A percentile compares a stretch with the other conserved stretches of the same genome.
phyloP scores from a whole-genome alignment of 805 yeast genomes.

The Wickerhamomyces hampshirensis region DNA sequence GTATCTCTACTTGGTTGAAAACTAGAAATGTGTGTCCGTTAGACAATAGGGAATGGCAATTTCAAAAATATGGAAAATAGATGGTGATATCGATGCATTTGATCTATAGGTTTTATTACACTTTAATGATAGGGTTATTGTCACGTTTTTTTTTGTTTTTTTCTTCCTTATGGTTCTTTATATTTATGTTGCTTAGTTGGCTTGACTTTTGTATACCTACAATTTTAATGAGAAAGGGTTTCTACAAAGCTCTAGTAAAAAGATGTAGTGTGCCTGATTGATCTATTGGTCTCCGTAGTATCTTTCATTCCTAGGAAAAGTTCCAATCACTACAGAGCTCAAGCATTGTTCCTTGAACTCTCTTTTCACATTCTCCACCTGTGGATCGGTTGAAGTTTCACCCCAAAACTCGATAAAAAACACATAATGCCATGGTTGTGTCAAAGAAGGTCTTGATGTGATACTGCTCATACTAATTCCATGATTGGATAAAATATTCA shows the following conservation, averaged over 20 bases:
- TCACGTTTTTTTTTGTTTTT: background rate
- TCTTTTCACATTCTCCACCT: slow-evolving; percentile 31
- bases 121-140: background rate
- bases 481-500: slow-evolving; percentile 50
- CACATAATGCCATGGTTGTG: slow-evolving; percentile 72
- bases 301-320: slow-evolving; percentile 13
- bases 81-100: background rate
- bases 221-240: background rate
- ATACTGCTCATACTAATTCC: slow-evolving; percentile 65
- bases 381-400: slow-evolving; percentile 26
- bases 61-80: slow-evolving; percentile 67
- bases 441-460: slow-evolving; percentile 69
- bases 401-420: slow-evolving; percentile 73
- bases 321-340: slow-evolving; percentile 43
- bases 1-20: slow-evolving; percentile 92
- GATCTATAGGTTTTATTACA: background rate
- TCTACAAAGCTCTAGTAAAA: background rate
- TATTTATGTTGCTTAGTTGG: background rate
- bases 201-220: background rate
- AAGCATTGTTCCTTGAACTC: slow-evolving; percentile 41
- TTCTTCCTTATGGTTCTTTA: background rate
- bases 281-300: slow-evolving; percentile 11
- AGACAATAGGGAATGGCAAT: slow-evolving; percentile 88
- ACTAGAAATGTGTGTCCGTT: slow-evolving; percentile 96
- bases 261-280: background rate